Evolutionary conservation across 148 eudicot genomes (phyloP), one percentile per base, ranked within the genome.

Genomic region (Nepenthes gracilis): DNA sequence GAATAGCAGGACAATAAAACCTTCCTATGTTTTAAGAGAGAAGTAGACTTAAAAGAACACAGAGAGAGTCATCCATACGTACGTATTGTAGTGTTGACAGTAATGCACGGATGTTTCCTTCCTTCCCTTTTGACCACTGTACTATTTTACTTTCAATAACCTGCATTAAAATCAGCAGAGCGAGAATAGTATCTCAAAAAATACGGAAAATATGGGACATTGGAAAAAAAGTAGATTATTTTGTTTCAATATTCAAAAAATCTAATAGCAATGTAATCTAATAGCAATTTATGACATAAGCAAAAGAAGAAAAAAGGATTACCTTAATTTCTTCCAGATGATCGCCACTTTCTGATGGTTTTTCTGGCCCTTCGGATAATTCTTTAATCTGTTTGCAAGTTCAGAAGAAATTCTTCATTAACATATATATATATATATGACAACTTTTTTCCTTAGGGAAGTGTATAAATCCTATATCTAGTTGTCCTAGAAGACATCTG

Each of bases 51-150:
- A 23, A 23, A 40, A 40, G 8, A 40, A 40, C 45, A 40, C 4
- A 8, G 4, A 8, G 4, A 40, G 45, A 3, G 45, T 40, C 1
- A 40, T 40, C 8, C 45, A 40, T 37, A 66, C 85, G 68, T 84
- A 93, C 98, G 70, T 77, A 81, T 80, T 88, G 98, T 72, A 93
- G 64, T 51, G 98, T 93, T 14, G 98, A 93, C 4, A 93, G 80
- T 37, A 93, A 65, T 35, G 98, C 85, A 5, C 96, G 85, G 56
- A 93, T 86, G 67, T 93, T 93, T 65, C 91, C 95, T 76, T 82
- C 88, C 81, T 85, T 93, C 59, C 96, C 98, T 57, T 67, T 71
- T 32, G 96, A 82, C 98, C 98, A 93, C 59, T 82, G 69, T 12
- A 47, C 69, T 63, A 90, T 70, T 62, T 85, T 86, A 58, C 72